Conservation (phyloP, 495 filamentous ascomycete genomes). For the Penicillium coprophilum region DNA sequence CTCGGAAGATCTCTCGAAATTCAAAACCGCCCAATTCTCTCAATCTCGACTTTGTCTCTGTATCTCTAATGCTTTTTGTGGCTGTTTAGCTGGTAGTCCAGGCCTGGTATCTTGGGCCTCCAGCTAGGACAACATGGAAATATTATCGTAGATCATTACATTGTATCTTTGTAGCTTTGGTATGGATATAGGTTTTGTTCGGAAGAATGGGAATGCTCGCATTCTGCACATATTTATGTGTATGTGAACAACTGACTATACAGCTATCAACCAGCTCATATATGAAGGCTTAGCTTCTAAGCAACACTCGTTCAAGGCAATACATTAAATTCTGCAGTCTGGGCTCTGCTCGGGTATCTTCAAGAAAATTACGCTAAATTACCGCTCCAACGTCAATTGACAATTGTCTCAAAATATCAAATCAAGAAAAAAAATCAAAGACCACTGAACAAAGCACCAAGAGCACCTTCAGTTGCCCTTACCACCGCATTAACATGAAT, state of each 20-base stretch:
- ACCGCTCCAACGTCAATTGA: conserved; percentile 13
- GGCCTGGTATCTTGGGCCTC: not conserved
- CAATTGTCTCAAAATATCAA: not conserved
- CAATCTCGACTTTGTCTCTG: conserved; percentile 7
- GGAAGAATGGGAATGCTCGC: not conserved
- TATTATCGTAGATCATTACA: not conserved
- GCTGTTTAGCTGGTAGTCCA: conserved; percentile 11
- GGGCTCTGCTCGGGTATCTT: conserved; percentile 24
- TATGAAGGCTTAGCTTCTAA: not conserved
- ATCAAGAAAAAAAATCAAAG: conserved; percentile 12
- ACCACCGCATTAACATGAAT: conserved; percentile 32
- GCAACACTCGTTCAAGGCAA: not conserved
- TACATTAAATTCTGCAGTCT: not conserved
- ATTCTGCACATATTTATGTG: not conserved
- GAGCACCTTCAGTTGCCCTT: conserved; percentile 35
- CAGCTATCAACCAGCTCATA: not conserved
- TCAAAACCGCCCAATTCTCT: conserved; percentile 41
- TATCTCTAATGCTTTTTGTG: not conserved
- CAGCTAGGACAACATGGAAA: not conserved
- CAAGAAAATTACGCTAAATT: conserved; percentile 3
- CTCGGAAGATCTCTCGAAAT: conserved; percentile 47
- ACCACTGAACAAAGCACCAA: conserved; percentile 35
- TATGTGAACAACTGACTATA: not conserved
- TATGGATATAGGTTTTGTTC: not conserved
- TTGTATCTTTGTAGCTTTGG: not conserved